A percentile compares a stretch with the other conserved stretches of the same genome.
These are phyloP conservation scores for Neostapfia colusana DNA, from an alignment of 176 grass and related monocot species.

Conservation along the genomic window DNA sequence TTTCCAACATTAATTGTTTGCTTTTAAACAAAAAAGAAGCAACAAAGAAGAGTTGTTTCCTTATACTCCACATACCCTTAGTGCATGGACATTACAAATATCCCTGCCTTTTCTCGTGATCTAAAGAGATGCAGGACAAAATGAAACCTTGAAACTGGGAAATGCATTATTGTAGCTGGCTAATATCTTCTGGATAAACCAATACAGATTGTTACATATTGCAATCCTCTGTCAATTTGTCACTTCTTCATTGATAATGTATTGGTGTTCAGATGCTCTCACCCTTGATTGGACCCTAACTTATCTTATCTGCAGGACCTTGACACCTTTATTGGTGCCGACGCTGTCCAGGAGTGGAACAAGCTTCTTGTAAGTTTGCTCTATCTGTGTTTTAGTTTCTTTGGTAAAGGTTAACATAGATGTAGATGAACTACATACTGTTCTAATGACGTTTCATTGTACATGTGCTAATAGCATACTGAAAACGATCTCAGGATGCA, in stretches of 20 bases:
- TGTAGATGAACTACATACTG: conserved; percentile 8
- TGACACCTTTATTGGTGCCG: conserved; percentile 66
- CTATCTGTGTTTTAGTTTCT: conserved; percentile 8
- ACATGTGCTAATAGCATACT: conserved; percentile 29
- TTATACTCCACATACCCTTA: neutral
- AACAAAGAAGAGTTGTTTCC: neutral
- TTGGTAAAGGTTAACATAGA: neutral
- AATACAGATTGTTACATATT: neutral
- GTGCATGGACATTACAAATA: neutral
- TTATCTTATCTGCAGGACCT: conserved; percentile 63
- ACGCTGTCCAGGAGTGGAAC: conserved; percentile 88
- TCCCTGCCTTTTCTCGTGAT: neutral
- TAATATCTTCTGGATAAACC: neutral
- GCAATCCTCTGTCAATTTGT: neutral
- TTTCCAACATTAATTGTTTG: neutral
- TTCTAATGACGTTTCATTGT: neutral
- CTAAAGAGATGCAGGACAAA: neutral
- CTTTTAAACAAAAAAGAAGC: neutral
- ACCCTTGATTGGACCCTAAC: conserved; percentile 13
- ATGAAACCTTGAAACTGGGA: neutral
- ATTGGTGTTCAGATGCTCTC: neutral
- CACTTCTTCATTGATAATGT: neutral
- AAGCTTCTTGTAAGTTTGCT: conserved; percentile 72
- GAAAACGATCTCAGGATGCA: conserved; percentile 61
- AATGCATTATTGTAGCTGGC: neutral